Evolutionary conservation across 1,284 basidiomycete species (phyloP).

Genomic region (Trametes hirsuta): DNA sequence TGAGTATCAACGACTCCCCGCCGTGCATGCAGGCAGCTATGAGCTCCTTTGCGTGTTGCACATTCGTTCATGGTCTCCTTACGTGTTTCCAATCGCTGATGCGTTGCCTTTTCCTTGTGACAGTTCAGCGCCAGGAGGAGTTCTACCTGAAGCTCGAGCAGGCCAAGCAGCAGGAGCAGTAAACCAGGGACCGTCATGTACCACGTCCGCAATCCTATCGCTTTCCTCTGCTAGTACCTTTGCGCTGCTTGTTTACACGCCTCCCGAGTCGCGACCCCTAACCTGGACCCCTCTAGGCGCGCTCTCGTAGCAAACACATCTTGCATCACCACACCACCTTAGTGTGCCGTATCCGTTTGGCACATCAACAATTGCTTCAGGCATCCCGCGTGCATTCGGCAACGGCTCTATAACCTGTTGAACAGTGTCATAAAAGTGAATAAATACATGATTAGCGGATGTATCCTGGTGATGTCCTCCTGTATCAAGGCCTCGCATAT

Average conservation of each 20-base stretch:
- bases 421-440: conserved; percentile 14
- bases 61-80: not conserved
- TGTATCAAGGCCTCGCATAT: not conserved
- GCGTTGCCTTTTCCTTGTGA: conserved; percentile 12
- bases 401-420: not conserved
- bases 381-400: not conserved
- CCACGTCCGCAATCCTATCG: conserved; percentile 16
- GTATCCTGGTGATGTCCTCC: not conserved
- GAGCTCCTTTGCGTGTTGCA: not conserved
- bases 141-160: conserved; percentile 84
- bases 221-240: not conserved
- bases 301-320: conserved; percentile 1
- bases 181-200: conserved; percentile 21
- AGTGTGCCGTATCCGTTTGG: not conserved
- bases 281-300: conserved; percentile 22
- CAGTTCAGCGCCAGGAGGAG: conserved; percentile 81
- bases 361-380: not conserved
- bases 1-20: conserved; percentile 44
- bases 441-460: conserved; percentile 24
- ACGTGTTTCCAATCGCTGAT: conserved; percentile 13
- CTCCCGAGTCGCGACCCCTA: conserved; percentile 20
- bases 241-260: conserved; percentile 2
- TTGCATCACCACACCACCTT: not conserved
- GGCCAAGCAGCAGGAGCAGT: conserved; percentile 36
- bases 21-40: not conserved